Percentiles rank a stretch among this genome's conserved stretches.
phyloP scores from a whole-genome alignment of 495 filamentous ascomycete genomes.

The Aspergillus biplanus region DNA sequence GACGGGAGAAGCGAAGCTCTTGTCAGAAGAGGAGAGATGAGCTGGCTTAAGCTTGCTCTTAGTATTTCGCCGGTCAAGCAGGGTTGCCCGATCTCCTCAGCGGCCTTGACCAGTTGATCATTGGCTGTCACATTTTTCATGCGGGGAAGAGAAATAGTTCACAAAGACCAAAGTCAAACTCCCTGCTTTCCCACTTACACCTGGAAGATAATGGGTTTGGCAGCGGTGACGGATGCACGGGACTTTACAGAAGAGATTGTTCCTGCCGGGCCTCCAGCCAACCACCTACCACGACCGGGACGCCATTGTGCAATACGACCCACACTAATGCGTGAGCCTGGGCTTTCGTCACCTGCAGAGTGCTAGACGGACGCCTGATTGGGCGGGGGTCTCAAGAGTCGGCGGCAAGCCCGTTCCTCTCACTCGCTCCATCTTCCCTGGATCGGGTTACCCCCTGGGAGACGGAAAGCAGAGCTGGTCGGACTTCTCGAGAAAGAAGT shows the following conservation, averaged over 20 bases:
- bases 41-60: constrained; percentile 18
- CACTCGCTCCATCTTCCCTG: constrained; percentile 15
- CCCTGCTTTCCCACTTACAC: constrained; percentile 4
- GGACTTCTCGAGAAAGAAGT: constrained; percentile 1
- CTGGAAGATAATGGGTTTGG: constrained; percentile 12
- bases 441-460: constrained; percentile 1
- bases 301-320: constrained; percentile 19
- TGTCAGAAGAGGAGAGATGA: constrained; percentile 14
- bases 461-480: background rate
- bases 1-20: constrained; percentile 5
- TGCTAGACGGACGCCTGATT: constrained; percentile 11
- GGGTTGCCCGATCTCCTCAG: background rate
- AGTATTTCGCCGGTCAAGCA: constrained; percentile 11
- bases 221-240: constrained; percentile 13
- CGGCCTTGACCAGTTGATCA: background rate
- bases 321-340: constrained; percentile 22
- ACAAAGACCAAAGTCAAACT: background rate
- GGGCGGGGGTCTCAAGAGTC: constrained; percentile 7
- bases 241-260: constrained; percentile 3
- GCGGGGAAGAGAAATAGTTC: constrained; percentile 11
- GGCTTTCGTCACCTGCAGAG: constrained; percentile 21
- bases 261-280: constrained; percentile 16
- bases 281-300: constrained; percentile 9
- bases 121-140: constrained; percentile 22
- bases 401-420: constrained; percentile 21